Conservation (phyloP, 2,329 filamentous ascomycete species). For the Pyrenophora graminea region DNA sequence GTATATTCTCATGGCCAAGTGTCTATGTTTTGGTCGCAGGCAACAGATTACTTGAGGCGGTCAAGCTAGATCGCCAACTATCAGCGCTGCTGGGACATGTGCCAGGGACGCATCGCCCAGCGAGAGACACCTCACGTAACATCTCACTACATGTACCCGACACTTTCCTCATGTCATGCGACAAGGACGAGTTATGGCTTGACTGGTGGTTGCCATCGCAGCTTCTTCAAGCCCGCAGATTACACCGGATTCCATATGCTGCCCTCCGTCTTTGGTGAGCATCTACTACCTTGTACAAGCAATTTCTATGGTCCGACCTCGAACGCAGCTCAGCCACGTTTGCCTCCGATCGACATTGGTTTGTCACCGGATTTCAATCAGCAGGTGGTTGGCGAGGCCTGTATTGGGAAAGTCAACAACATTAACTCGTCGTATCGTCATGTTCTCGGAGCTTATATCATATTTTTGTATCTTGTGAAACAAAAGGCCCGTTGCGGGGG, state of each 20-base stretch:
- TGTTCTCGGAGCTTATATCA: neutral
- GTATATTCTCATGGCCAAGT: neutral
- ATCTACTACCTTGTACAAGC: neutral
- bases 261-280: neutral
- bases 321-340: constrained; percentile 1
- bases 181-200: neutral
- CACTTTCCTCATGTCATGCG: neutral
- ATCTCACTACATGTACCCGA: neutral
- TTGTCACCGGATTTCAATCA: neutral
- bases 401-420: no score
- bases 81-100: neutral
- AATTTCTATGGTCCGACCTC: neutral
- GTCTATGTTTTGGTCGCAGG: neutral
- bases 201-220: neutral
- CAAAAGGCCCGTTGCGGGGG: neutral
- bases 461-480: neutral
- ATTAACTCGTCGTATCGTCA: neutral
- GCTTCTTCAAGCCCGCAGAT: neutral
- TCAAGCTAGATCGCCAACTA: neutral
- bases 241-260: neutral
- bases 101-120: neutral
- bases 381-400: no score
- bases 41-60: neutral
- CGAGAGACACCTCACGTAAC: neutral
- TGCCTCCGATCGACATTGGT: neutral